These are phyloP conservation scores for Nitzschia sp. DNA, from an alignment of 108 stramenopile genomes.

Conservation along the genomic window DNA sequence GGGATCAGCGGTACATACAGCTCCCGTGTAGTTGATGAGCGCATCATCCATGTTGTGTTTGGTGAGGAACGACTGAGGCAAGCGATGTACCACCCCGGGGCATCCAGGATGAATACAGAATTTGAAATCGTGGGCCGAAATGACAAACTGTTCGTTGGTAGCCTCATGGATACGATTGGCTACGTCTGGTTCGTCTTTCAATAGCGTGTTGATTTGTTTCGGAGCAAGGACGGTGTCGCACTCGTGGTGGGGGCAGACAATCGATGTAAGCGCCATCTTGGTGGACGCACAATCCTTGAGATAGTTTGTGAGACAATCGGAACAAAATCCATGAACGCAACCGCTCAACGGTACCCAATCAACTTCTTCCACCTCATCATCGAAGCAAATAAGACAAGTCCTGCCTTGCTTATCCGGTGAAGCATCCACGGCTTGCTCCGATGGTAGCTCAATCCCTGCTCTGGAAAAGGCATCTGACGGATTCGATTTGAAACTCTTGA, in stretches of 20 bases:
- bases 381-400: slow-evolving; percentile 49
- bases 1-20: slow-evolving; percentile 39
- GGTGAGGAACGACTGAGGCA: slow-evolving; percentile 16
- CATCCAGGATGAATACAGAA: slow-evolving; percentile 59
- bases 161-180: slow-evolving; percentile 31
- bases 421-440: background rate
- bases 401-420: background rate
- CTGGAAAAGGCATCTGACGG: slow-evolving; percentile 16
- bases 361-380: slow-evolving; percentile 25
- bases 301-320: slow-evolving; percentile 45
- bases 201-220: slow-evolving; percentile 14
- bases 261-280: slow-evolving; percentile 5
- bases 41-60: slow-evolving; percentile 18
- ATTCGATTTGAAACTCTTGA: slow-evolving; percentile 28
- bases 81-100: slow-evolving; percentile 38
- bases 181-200: slow-evolving; percentile 23
- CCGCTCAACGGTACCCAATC: slow-evolving; percentile 31
- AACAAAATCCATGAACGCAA: slow-evolving; percentile 50
- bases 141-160: slow-evolving; percentile 39
- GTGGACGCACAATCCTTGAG: slow-evolving; percentile 35
- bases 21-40: slow-evolving; percentile 38
- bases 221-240: slow-evolving; percentile 28
- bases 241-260: slow-evolving; percentile 53
- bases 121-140: slow-evolving; percentile 30
- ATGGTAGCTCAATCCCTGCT: slow-evolving; percentile 23